Conservation (phyloP, 768 basidiomycete species). For the Leccinum incarnatum region DNA sequence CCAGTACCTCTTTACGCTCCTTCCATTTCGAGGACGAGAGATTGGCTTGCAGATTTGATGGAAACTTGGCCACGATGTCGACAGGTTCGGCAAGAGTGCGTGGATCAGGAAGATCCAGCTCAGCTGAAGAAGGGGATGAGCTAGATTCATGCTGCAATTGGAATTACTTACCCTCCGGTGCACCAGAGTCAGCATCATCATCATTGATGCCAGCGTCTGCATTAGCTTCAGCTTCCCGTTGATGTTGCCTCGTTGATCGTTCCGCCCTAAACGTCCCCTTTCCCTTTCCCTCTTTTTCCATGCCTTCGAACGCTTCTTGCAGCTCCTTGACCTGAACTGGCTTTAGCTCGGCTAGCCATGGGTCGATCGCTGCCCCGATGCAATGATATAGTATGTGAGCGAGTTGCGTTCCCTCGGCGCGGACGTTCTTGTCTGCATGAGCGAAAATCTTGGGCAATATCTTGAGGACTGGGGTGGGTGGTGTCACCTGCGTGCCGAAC, state of each 20-base stretch:
- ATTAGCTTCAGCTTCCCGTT: slow-evolving; percentile 62
- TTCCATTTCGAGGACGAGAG: slow-evolving; percentile 97
- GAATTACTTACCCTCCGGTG: slow-evolving; percentile 45
- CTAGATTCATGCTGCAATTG: background rate
- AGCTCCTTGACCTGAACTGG: slow-evolving; percentile 96
- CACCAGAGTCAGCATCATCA: slow-evolving; percentile 43
- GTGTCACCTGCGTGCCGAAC: slow-evolving; percentile 76
- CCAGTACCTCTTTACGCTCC: slow-evolving; percentile 88
- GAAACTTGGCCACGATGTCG: slow-evolving; percentile 73
- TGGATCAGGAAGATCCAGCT: slow-evolving; percentile 65
- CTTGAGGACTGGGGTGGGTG: slow-evolving; percentile 80
- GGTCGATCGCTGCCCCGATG: slow-evolving; percentile 79
- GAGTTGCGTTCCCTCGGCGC: slow-evolving; percentile 83
- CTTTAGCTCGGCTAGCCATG: slow-evolving; percentile 86
- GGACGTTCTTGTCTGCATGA: slow-evolving; percentile 93
- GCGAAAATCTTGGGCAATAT: slow-evolving; percentile 89
- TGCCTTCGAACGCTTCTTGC: slow-evolving; percentile 80
- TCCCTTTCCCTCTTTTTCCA: slow-evolving; percentile 85
- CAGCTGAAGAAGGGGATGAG: slow-evolving; percentile 29
- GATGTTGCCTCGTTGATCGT: slow-evolving; percentile 71
- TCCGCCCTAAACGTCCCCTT: slow-evolving; percentile 79
- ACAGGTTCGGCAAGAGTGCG: slow-evolving; percentile 77
- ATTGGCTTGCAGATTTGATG: slow-evolving; percentile 66
- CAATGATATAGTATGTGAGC: slow-evolving; percentile 79
- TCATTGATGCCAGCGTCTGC: slow-evolving; percentile 35